These are phyloP conservation scores for Hypoxylon subgilvum DNA, from an alignment of 495 filamentous ascomycete genomes.

Conservation along the genomic window DNA sequence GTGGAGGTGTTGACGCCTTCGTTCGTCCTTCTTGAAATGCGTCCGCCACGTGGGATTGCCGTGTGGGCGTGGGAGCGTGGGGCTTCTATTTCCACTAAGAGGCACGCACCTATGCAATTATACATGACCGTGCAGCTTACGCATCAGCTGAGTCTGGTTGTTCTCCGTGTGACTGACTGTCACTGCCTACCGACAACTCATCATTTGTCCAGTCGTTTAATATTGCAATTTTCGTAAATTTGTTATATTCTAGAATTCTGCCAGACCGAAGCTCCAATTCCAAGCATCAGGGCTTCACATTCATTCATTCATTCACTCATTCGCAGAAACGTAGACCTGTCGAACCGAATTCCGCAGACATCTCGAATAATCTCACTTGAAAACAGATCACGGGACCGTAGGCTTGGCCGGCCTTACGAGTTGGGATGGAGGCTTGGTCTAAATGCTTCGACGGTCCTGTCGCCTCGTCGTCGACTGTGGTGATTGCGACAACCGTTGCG, in stretches of 20 bases:
- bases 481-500: constrained; percentile 42
- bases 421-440: constrained; percentile 34
- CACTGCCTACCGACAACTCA: constrained; percentile 5
- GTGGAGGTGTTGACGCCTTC: constrained; percentile 1
- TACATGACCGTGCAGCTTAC: background rate
- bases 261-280: background rate
- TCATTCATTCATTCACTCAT: background rate
- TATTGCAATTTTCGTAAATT: background rate
- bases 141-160: constrained; percentile 19
- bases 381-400: background rate
- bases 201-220: constrained; percentile 3
- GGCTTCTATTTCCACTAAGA: background rate
- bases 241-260: background rate
- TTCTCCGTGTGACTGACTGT: background rate
- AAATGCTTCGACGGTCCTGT: constrained; percentile 26
- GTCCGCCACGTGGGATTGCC: constrained; percentile 23
- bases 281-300: background rate
- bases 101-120: constrained; percentile 19
- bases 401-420: background rate
- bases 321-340: background rate
- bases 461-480: constrained; percentile 33
- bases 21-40: constrained; percentile 1
- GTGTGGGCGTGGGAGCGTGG: constrained; percentile 9
- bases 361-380: constrained; percentile 4
- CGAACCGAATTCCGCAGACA: background rate